Percentiles rank a stretch among this genome's conserved stretches.
phyloP scores from a whole-genome alignment of 2,329 filamentous ascomycete genomes.

The Pseudophaeomoniella oleicola region DNA sequence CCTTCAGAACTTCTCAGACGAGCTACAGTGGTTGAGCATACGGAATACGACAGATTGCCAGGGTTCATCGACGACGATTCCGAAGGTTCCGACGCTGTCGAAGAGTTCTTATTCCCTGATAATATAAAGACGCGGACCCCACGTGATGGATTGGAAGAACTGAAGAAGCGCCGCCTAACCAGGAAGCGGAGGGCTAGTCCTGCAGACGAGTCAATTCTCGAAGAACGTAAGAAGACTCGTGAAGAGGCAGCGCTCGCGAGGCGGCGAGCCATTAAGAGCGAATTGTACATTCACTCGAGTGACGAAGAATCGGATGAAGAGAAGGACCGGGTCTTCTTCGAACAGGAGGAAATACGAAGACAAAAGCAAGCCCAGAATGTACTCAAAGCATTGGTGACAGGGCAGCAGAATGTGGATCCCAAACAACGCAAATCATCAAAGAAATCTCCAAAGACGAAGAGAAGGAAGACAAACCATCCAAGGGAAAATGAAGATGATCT shows the following conservation, averaged over 20 bases:
- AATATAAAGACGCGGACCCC: constrained; percentile 24
- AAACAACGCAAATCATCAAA: constrained; percentile 5
- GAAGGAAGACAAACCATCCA: not conserved
- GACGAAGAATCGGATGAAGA: constrained; percentile 84
- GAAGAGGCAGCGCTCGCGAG: constrained; percentile 62
- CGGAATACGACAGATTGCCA: constrained; percentile 25
- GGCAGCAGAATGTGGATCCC: constrained; percentile 15
- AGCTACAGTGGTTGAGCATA: constrained; percentile 32
- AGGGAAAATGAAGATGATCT: not conserved
- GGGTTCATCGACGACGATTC: constrained; percentile 54
- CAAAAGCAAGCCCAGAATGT: constrained; percentile 38
- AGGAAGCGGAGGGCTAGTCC: constrained; percentile 28
- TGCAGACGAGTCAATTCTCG: constrained; percentile 45
- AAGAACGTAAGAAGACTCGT: constrained; percentile 46
- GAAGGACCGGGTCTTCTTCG: constrained; percentile 61
- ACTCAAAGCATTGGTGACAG: constrained; percentile 31
- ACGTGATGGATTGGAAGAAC: constrained; percentile 37
- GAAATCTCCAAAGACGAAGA: constrained; percentile 14
- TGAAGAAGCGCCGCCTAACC: constrained; percentile 48
- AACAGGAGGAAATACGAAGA: constrained; percentile 53
- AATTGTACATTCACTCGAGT: constrained; percentile 63
- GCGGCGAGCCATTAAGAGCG: constrained; percentile 67
- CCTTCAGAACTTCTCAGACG: constrained; percentile 69
- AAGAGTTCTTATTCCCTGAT: constrained; percentile 52
- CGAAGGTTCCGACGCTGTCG: constrained; percentile 43